Percentiles rank a stretch among this genome's conserved stretches.
Evolutionary conservation across 2,329 filamentous ascomycete genomes (phyloP).

Genomic region (Nakataea oryzae): DNA sequence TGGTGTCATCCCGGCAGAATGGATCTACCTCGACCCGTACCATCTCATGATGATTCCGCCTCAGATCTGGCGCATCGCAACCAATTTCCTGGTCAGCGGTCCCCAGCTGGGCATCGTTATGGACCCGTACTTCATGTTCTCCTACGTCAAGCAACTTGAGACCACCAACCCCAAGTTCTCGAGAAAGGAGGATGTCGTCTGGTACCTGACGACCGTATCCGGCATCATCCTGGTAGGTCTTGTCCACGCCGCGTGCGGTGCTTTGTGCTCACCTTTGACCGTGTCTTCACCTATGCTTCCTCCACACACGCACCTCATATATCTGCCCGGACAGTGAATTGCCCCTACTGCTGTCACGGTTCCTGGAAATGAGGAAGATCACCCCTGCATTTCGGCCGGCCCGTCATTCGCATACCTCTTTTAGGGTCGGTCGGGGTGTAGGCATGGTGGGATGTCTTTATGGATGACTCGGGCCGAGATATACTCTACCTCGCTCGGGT

Average conservation of each 20-base stretch:
- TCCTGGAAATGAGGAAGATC: constrained; percentile 78
- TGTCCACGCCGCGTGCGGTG: constrained; percentile 12
- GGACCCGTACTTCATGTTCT: constrained; percentile 71
- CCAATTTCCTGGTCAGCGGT: constrained; percentile 29
- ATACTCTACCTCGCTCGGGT: constrained; percentile 46
- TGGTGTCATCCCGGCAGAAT: constrained; percentile 37
- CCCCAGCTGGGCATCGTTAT: constrained; percentile 45
- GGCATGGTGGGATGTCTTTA: constrained; percentile 68
- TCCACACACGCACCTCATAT: constrained; percentile 35
- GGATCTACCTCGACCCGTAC: constrained; percentile 43
- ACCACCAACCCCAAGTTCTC: constrained; percentile 59
- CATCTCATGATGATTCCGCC: constrained; percentile 44
- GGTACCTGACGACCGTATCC: constrained; percentile 68
- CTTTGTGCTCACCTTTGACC: constrained; percentile 9
- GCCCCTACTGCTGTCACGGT: constrained; percentile 64
- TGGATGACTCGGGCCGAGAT: constrained; percentile 54
- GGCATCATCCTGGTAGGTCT: constrained; percentile 66
- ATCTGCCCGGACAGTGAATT: constrained; percentile 69
- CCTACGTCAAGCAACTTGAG: constrained; percentile 68
- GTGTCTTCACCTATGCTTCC: constrained; percentile 33
- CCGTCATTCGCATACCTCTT: constrained; percentile 57
- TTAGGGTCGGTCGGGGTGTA: constrained; percentile 52
- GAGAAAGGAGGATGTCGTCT: constrained; percentile 67
- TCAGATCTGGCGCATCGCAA: constrained; percentile 31
- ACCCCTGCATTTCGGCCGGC: constrained; percentile 52